Percentiles rank a stretch among this genome's conserved stretches.
Conservation (phyloP, 2,329 filamentous ascomycete genomes). For the Botryosphaeria dothidea region DNA sequence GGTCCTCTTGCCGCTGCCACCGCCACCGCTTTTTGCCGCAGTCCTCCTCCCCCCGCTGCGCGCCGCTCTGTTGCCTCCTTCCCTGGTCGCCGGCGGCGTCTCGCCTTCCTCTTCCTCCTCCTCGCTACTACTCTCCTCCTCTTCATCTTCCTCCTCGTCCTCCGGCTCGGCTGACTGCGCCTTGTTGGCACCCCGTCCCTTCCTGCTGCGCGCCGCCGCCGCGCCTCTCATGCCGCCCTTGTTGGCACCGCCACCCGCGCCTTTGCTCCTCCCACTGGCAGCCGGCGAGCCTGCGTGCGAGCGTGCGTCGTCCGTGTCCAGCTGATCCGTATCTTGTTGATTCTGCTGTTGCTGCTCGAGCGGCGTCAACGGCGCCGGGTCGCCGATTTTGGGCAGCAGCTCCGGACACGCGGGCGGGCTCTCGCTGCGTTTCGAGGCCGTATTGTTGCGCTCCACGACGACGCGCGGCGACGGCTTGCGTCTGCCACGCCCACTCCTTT, state of each 20-base stretch:
- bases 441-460: not conserved
- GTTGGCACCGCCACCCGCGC: conserved; percentile 17
- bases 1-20: not conserved
- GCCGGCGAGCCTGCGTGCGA: not conserved
- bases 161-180: conserved; percentile 18
- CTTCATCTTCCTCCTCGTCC: conserved; percentile 24
- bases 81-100: conserved; percentile 5
- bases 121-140: conserved; percentile 27
- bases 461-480: not conserved
- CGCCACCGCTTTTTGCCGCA: not conserved
- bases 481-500: not conserved
- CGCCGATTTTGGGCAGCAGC: conserved; percentile 12
- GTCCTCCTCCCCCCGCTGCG: not conserved
- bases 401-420: conserved; percentile 15
- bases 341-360: not conserved
- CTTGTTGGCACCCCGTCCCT: not conserved
- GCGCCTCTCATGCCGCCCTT: conserved; percentile 26
- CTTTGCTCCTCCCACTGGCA: not conserved
- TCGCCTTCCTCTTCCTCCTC: conserved; percentile 27
- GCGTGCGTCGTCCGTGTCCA: not conserved
- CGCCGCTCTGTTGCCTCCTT: not conserved
- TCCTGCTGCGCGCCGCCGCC: conserved; percentile 24
- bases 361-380: not conserved
- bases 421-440: not conserved
- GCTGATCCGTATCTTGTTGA: not conserved